A percentile compares a stretch with the other conserved stretches of the same genome.
These are phyloP conservation scores for Ogataea zsoltii DNA, from an alignment of 805 yeast genomes.

Conservation along the genomic window DNA sequence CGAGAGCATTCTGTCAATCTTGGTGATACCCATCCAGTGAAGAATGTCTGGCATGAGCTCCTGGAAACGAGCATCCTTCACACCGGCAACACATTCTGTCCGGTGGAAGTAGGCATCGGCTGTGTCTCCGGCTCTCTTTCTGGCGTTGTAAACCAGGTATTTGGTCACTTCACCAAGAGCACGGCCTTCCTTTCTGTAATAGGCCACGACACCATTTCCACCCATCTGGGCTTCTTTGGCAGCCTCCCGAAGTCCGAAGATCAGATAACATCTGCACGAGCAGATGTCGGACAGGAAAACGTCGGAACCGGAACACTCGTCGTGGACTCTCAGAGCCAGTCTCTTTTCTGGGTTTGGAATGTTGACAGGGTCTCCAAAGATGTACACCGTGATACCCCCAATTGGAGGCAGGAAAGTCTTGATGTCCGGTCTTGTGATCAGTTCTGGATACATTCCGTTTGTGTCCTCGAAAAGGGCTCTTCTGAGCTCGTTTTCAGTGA, in stretches of 20 bases:
- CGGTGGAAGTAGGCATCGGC: constrained; percentile 69
- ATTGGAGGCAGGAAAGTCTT: constrained; percentile 68
- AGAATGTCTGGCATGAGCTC: constrained; percentile 69
- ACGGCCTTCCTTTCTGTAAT: constrained; percentile 70
- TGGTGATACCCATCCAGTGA: constrained; percentile 65
- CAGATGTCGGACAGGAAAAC: constrained; percentile 70
- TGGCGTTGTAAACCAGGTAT: constrained; percentile 67
- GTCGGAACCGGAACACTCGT: constrained; percentile 71
- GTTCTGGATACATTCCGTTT: constrained; percentile 70
- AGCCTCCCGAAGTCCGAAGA: constrained; percentile 67
- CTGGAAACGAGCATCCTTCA: constrained; percentile 71
- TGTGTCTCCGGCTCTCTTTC: constrained; percentile 68
- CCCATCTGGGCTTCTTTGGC: constrained; percentile 69
- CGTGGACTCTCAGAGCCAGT: constrained; percentile 63
- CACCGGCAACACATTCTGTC: constrained; percentile 74
- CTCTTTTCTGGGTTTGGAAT: constrained; percentile 51
- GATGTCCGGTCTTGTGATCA: constrained; percentile 66
- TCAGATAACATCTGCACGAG: constrained; percentile 67
- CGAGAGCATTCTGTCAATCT: constrained; percentile 65
- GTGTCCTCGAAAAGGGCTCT: constrained; percentile 66
- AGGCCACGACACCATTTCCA: constrained; percentile 63
- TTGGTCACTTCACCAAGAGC: constrained; percentile 71
- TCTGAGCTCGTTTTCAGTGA: constrained; percentile 56
- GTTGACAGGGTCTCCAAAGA: constrained; percentile 60
- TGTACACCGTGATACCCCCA: constrained; percentile 67